Evolutionary conservation across 2,329 filamentous ascomycete species (phyloP), one percentile per base, ranked within the genome.

Genomic region (Scedosporium dehoogii): DNA sequence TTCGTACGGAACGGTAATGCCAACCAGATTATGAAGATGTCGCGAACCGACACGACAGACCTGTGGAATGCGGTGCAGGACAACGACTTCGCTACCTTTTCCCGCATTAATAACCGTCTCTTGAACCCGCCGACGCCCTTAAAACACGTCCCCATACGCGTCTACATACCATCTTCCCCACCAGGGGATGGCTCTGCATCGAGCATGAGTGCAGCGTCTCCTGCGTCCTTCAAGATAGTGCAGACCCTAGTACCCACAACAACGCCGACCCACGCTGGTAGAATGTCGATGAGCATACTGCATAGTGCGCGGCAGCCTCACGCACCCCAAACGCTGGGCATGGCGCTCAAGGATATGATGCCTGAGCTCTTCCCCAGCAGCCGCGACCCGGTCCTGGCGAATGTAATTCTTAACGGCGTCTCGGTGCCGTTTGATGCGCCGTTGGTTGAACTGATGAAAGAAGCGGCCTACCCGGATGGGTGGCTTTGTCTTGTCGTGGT

Each of bases 381-480:
- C 67, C 81, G 92, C 63, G 92, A 91, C 70, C 88, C 91, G 0
- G 85, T 97, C 10, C 81, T 96, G 58, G 94, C 93, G 1, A 87
- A 89, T 63, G 89, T 90, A 1, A 82, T 97, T 6, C 75, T 97
- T 69, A 94, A 99, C 76, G 94, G 94, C 1, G 90, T 87, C 1
- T 82, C 86, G 0, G 83, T 96, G 63, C 93, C 94, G 1, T 89
- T 97, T 77, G 76, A 79, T 64, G 89, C 92, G 1, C 87, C 87
- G 25, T 74, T 99, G 18, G 89, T 91, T 70, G 93, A 97, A 57
- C 73, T 99, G 63, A 89, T 94, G 75, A 83, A 86, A 63, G 88
- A 89, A 69, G 89, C 90, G 3, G 86, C 91, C 1, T 97, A 97
- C 78, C 86, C 91, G 0, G 94, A 99, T 75, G 94, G 94, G 0